Base-by-base conservation (phyloP, 441 rosid species). In the Viola pubescens region DNA sequence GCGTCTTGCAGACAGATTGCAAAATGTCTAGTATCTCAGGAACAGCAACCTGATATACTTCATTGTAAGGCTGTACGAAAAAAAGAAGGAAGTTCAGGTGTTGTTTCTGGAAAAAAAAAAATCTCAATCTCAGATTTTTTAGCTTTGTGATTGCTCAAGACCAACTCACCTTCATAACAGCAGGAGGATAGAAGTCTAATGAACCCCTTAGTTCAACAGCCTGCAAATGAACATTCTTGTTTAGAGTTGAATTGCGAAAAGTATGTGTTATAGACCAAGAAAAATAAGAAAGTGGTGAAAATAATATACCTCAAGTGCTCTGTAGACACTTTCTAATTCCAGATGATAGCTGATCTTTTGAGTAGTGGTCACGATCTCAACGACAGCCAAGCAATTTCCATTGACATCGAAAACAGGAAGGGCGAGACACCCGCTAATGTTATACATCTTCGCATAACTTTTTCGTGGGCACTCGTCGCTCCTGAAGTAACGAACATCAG, bases 371-470 rank as follows among this genome's bases (percentile, higher is more conserved):
- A 87, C 81, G 46, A 89, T 70, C 83, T 89, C 97, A 72, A 89
- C 81, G 58, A 89, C 97, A 57, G 91, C 95, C 67, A 89, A 73
- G 81, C 95, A 89, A 67, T 40, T 77, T 37, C 89, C 79, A 53
- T 84, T 84, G 48, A 38, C 55, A 3, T 59, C 70, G 5, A 66
- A 66, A 37, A 66, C 55, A 38, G 70, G 70, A 9, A 66, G 16
- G 0, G 50, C 70, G 37, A 66, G 70, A 58, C 59, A 53, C 42
- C 67, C 67, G 6, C 67, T 9, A 4, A 63, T 55, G 46, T 46
- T 55, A 48, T 47, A 54, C 40, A 43, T 47, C 6, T 55, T 37
- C 4, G 67, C 67, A 14, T 54, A 55, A n/a, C 44, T 14, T 5
- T n/a, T 60, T 10, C 79, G 68, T 2, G 75, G 79, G 68, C 66